phyloP scores from a whole-genome alignment of 768 basidiomycete genomes.

The Kwoniella botswanensis region DNA sequence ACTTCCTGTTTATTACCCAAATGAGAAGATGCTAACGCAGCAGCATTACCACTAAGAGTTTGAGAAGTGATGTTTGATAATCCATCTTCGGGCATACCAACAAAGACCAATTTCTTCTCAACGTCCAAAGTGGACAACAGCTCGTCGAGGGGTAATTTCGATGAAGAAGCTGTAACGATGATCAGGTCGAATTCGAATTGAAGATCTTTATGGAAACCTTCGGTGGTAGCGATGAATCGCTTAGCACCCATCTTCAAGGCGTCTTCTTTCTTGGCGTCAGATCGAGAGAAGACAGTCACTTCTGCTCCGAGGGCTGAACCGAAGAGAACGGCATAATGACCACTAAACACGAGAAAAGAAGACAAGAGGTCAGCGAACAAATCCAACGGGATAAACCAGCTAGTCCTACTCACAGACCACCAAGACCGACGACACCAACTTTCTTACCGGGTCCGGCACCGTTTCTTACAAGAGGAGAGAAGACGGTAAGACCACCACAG shows the following conservation, averaged over 20 bases:
- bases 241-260: slow-evolving; percentile 63
- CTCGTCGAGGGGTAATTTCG: slow-evolving; percentile 61
- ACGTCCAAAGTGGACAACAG: slow-evolving; percentile 66
- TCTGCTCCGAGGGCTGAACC: slow-evolving; percentile 67
- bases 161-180: slow-evolving; percentile 61
- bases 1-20: slow-evolving; percentile 69
- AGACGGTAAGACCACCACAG: slow-evolving; percentile 71
- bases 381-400: too few species aligned
- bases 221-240: slow-evolving; percentile 63
- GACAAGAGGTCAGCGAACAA: too few species aligned
- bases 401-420: slow-evolving; percentile 61
- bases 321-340: slow-evolving; percentile 60
- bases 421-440: slow-evolving; percentile 71
- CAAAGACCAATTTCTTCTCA: slow-evolving; percentile 66
- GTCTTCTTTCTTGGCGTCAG: slow-evolving; percentile 66
- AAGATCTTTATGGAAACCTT: slow-evolving; percentile 52
- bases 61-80: slow-evolving; percentile 61
- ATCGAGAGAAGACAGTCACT: slow-evolving; percentile 69
- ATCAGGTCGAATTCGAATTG: slow-evolving; percentile 59
- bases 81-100: slow-evolving; percentile 65
- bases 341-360: slow-evolving; percentile 18
- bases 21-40: slow-evolving; percentile 56
- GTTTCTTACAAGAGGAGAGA: slow-evolving; percentile 66
- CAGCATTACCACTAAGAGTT: slow-evolving; percentile 56
- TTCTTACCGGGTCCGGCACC: slow-evolving; percentile 67